A percentile compares a stretch with the other conserved stretches of the same genome.
phyloP scores from a whole-genome alignment of 2,329 filamentous ascomycete species.

The Cercospora citrullina region DNA sequence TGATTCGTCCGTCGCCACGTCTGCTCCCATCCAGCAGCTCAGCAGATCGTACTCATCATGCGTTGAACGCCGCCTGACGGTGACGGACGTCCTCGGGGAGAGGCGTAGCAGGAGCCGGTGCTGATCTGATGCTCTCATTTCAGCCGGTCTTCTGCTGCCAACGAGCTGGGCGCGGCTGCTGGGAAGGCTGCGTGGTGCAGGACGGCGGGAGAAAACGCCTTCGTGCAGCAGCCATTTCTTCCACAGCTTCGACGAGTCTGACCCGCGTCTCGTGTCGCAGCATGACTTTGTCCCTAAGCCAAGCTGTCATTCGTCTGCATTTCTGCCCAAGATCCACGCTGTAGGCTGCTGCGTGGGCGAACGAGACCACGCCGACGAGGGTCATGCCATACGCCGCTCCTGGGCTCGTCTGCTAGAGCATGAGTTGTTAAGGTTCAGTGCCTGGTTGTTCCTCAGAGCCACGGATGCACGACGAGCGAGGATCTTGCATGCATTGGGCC shows the following conservation, averaged over 20 bases:
- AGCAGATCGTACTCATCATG: background rate
- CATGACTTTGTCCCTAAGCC: slow-evolving; percentile 2
- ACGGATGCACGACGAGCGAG: slow-evolving; percentile 14
- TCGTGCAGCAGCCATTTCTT: slow-evolving; percentile 2
- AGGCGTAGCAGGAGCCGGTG: slow-evolving; percentile 1
- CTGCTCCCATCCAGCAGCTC: background rate
- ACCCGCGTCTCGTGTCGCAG: slow-evolving; percentile 3
- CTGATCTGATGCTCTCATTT: background rate
- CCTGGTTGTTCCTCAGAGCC: slow-evolving; percentile 8
- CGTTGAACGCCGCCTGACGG: slow-evolving; percentile 1
- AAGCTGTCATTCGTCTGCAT: slow-evolving; percentile 13
- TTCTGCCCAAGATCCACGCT: slow-evolving; percentile 4
- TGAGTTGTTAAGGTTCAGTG: slow-evolving; percentile 11
- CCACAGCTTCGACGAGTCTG: background rate
- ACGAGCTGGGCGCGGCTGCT: background rate
- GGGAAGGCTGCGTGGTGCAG: background rate
- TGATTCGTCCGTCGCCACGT: slow-evolving; percentile 1
- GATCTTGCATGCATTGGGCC: slow-evolving; percentile 24
- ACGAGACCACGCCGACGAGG: background rate
- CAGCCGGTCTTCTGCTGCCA: background rate
- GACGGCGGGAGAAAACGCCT: background rate
- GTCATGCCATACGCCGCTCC: background rate
- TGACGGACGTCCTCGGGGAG: slow-evolving; percentile 4
- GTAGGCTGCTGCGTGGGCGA: background rate
- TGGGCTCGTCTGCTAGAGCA: background rate